Conservation (phyloP, 1,139 yeast genomes). For the Geotrichum reessii region DNA sequence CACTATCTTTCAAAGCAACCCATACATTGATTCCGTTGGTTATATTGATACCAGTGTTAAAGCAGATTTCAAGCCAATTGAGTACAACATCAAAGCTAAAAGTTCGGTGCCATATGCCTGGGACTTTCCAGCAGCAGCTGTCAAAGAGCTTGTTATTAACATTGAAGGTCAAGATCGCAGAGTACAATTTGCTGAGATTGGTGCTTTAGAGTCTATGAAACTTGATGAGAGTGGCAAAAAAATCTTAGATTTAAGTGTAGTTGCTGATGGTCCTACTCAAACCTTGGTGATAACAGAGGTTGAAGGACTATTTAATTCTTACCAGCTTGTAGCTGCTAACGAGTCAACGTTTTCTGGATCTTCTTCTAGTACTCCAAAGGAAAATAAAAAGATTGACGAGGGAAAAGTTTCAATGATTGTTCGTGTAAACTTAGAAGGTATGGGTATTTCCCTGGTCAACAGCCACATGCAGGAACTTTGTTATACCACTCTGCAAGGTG, state of each 20-base stretch:
- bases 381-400: conserved; percentile 48
- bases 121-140: conserved; percentile 89
- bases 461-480: conserved; percentile 67
- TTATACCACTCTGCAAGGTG: conserved; percentile 71
- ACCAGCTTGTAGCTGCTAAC: conserved; percentile 39
- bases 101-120: conserved; percentile 98
- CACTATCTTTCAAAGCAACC: conserved; percentile 78
- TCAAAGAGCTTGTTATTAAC: conserved; percentile 71
- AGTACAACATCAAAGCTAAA: conserved; percentile 73
- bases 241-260: conserved; percentile 79
- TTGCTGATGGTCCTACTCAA: conserved; percentile 94
- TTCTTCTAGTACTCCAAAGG: conserved; percentile 48
- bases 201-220: conserved; percentile 80
- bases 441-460: conserved; percentile 81
- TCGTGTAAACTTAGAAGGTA: conserved; percentile 68
- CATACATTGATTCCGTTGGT: conserved; percentile 68
- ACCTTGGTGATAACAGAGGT: conserved; percentile 77
- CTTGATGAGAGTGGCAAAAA: conserved; percentile 36
- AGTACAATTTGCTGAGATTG: conserved; percentile 85
- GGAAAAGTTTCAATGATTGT: conserved; percentile 46
- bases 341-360: conserved; percentile 15
- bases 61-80: conserved; percentile 43
- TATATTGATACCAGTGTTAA: conserved; percentile 37
- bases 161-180: conserved; percentile 65
- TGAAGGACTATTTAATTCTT: conserved; percentile 69